Conservation (phyloP, 139 green algal species). For the Closterium sp. region DNA sequence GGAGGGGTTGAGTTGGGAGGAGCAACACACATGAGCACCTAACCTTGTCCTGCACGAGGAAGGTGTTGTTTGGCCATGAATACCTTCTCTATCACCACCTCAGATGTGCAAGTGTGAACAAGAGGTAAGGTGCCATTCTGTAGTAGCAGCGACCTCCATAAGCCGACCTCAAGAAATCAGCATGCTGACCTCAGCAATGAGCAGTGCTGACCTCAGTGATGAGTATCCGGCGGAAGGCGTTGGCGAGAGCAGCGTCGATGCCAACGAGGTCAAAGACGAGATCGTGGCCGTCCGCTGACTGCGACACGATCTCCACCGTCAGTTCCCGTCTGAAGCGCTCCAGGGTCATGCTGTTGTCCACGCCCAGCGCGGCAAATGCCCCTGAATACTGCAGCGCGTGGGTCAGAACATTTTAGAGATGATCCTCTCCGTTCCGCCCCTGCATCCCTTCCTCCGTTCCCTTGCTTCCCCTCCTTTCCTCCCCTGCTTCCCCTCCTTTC, state of each 20-base stretch:
- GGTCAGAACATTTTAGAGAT: not conserved
- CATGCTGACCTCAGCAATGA: constrained; percentile 6
- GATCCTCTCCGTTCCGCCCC: no score
- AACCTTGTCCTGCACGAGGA: no score
- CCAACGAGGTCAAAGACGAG: constrained; percentile 93
- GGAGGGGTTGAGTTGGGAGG: no score
- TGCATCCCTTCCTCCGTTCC: not conserved
- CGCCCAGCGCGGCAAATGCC: constrained; percentile 58
- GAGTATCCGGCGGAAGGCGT: constrained; percentile 90
- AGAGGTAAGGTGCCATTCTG: no score
- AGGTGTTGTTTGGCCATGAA: no score
- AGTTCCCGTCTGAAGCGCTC: constrained; percentile 61
- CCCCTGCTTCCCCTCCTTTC: not conserved
- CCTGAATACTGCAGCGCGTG: constrained; percentile 37
- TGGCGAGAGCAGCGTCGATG: constrained; percentile 83
- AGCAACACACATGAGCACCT: no score
- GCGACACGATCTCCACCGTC: constrained; percentile 41
- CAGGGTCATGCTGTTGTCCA: constrained; percentile 77
- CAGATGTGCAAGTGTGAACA: no score
- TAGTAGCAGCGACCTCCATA: no score
- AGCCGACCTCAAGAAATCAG: not conserved
- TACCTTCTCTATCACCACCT: no score
- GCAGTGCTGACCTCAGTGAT: constrained; percentile 70
- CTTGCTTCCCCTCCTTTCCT: not conserved
- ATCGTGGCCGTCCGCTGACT: constrained; percentile 49